Evolutionary conservation across 192 early-diverging fungal genomes (phyloP), one percentile per base, ranked within the genome.

Genomic region (Kickxella alabastrina): DNA sequence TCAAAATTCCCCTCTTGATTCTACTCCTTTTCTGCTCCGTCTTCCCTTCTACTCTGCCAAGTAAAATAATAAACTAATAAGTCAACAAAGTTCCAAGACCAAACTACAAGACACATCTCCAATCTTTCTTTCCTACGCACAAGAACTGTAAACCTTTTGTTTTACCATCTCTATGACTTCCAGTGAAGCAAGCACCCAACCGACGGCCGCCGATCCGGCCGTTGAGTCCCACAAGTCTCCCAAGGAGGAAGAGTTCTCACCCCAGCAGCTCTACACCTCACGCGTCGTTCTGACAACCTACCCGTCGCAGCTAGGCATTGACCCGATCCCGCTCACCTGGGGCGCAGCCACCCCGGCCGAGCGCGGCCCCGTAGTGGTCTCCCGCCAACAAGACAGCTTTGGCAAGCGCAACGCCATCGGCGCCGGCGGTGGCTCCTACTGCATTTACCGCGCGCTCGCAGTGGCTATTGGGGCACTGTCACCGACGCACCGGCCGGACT

Each of bases 371-470:
- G 78, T 97, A 27, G 78, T 93, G 21, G 86, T 84, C 6, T 93
- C 92, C 27, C 83, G 89, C 18, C 81, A 85, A 43, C 80, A 85
- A 12, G 68, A 76, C 41, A 85, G 84, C 5, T 80, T 97, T 34
- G 85, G 86, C 42, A 71, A 89, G 41, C 77, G 92, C 60, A 97
- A 97, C 77, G 93, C 93, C n/a, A 89, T 93, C 44, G 93, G 93
- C 42, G 93, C 93, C 1, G 87, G 92, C 66, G 92, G 91, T 46
- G 93, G 92, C 6, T 83, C 91, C 7, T 94, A 97, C 65, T 90
- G 85, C 54, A 83, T 94, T 40, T 97, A 94, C 68, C 88, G 90
- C 42, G 88, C 92, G 7, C 63, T 97, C 31, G 92, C 93, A 9
- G 85, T 97, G 17, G 93, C 92, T 23, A 92, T 92, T 54, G 87